Evolutionary conservation across 805 yeast genomes (phyloP), one percentile per base, ranked within the genome.

Genomic region (Metahyphopichia silvanorum): DNA sequence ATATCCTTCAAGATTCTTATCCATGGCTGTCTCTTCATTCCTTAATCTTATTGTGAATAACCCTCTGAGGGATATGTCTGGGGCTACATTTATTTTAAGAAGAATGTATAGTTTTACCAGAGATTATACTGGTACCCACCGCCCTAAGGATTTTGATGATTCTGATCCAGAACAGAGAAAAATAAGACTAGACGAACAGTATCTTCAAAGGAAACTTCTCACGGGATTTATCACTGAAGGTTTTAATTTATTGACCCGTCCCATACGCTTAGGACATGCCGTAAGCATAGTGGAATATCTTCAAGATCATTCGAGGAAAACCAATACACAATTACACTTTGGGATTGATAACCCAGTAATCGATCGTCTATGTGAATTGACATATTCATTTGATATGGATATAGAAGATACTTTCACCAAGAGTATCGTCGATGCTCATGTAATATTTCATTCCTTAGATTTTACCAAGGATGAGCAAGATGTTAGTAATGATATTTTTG

Each of bases 1-100:
- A 13, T 79, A 81, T 49, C 96, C 97, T 6, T 83, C 95, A 1
- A 76, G 83, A 40, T 88, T 85, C 49, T 60, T 89, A 29, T 71
- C 82, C 1, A 82, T 86, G 74, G 76, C 81, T 0, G 71, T 79
- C 0, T 53, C 82, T 1, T 68, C 87, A 0, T 53, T 80, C 22
- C 57, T 82, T 32, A 77, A 77, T 30, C 69, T 76, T 21, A 52
- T 77, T 11, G 63, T 69, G 21, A 34, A 26, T 15, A 35, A 44
- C 29, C 27, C 37, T n/a, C 14, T 34, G 17, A 27, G 14, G 18
- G 16, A 31, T 26, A 17, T 20, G 24, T 17, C 38, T 7, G 58
- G 57, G 13, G 53, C 66, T 4, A 63, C 76, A 23, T 60, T 56
- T 71, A 31, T 63, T 15, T 40, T 60, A 31, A 81, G 88, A 49